Evolutionary conservation across 129 eudicot genomes (phyloP), one percentile per base, ranked within the genome.

Genomic region (Arctium lappa): DNA sequence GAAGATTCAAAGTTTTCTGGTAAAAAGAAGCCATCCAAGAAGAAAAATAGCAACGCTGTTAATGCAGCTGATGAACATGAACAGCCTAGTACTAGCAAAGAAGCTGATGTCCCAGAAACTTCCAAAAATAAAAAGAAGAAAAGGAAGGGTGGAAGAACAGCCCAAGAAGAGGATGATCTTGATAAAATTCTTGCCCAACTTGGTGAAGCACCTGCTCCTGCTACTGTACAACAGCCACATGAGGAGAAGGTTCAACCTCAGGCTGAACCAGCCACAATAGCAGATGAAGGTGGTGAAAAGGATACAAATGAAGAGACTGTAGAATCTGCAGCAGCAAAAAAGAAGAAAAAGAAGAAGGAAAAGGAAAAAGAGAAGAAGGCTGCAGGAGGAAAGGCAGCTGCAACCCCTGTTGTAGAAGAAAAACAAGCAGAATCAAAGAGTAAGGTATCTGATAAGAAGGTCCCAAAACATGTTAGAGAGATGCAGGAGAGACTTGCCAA

Each of bases 311-410:
- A 80, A 74, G 98, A 87, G 8, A 86, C 82, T 68, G 88, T 79
- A 65, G 94, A 89, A 79, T 77, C 98, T 79, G 94, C 88, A 38
- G 92, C 94, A 6, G 88, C 94, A 48, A 94, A 92, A 89, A 94
- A 92, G 90, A 92, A 91, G 92, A 89, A 91, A 83, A 95, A 95
- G 91, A 95, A 95, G 86, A 95, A 95, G 88, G 99, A 93, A 29
- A 95, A 95, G 82, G 99, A 93, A 69, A 93, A 93, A 83, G 94
- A 93, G 85, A 91, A 91, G 84, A 91, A 91, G 90, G 95, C 93
- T 40, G 94, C 90, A 5, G 97, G 88, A 18, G 89, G 84, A 53
- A 88, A 92, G 75, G 85, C 94, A 32, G 81, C 86, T 22, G 86
- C 76, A 50, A 71, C 89, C 18, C 79, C 98, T 50, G 89, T 76